Conservation (phyloP, 306 rosid genomes). For the Glycine latifolia region DNA sequence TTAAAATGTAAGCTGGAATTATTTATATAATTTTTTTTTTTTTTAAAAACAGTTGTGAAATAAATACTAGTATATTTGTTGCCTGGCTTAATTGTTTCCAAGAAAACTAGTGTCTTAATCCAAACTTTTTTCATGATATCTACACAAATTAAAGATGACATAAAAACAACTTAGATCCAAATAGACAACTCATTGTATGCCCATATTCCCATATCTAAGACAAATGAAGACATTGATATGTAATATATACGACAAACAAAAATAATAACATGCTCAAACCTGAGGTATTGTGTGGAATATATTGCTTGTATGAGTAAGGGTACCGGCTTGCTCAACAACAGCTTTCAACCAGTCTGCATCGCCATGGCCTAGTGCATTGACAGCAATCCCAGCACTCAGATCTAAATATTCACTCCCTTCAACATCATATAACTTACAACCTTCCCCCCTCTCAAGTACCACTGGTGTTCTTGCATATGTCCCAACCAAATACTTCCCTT, state of each 20-base stretch:
- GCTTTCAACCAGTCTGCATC: conserved; percentile 86
- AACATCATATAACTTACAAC: conserved; percentile 76
- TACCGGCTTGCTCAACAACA: conserved; percentile 69
- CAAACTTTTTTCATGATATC: not conserved
- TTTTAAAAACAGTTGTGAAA: not conserved
- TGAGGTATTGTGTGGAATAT: conserved; percentile 77
- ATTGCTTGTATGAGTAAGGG: conserved; percentile 88
- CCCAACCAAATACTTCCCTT: conserved; percentile 69
- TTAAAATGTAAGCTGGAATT: too few relatives aligned
- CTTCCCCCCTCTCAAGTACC: conserved; percentile 76
- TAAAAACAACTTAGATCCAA: not conserved
- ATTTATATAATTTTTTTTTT: too few relatives aligned
- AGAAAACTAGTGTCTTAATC: not conserved
- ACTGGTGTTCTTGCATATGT: conserved; percentile 84
- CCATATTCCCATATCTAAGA: not conserved
- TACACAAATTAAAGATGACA: not conserved
- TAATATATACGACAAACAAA: not conserved
- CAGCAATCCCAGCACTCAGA: conserved; percentile 80
- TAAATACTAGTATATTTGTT: not conserved
- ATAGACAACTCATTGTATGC: not conserved
- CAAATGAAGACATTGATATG: not conserved
- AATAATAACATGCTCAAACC: conserved; percentile 52
- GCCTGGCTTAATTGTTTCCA: not conserved
- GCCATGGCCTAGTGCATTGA: conserved; percentile 82
- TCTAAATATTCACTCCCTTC: conserved; percentile 88